Percentiles rank a stretch among this genome's conserved stretches.
phyloP scores from a whole-genome alignment of 257 asterid genomes.

The Ophiorrhiza pumila region DNA sequence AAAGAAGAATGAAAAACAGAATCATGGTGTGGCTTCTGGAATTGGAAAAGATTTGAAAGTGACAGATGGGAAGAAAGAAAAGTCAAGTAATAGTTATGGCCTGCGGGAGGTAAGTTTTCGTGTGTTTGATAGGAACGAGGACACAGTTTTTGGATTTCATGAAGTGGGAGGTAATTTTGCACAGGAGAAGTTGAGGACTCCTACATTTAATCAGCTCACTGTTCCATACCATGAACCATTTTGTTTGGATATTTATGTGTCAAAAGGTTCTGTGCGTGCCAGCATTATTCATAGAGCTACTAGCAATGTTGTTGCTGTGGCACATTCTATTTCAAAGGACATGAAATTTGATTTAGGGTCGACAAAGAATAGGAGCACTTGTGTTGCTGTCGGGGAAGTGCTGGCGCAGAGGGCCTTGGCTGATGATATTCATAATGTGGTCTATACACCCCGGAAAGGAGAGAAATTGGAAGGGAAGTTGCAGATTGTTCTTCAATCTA shows the following conservation, averaged over 20 bases:
- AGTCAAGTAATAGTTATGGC: background rate
- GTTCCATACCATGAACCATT: conserved; percentile 84
- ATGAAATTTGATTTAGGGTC: conserved; percentile 76
- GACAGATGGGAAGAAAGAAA: conserved; percentile 32
- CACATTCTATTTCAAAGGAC: conserved; percentile 87
- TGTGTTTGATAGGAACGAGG: conserved; percentile 15
- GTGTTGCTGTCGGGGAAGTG: conserved; percentile 56
- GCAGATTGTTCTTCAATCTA: conserved; percentile 59
- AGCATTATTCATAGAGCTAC: conserved; percentile 80
- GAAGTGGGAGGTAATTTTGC: conserved; percentile 26
- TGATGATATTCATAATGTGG: conserved; percentile 74
- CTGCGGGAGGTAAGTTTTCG: background rate
- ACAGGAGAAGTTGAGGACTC: conserved; percentile 47
- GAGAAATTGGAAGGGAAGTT: conserved; percentile 73
- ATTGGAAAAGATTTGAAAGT: conserved; percentile 25
- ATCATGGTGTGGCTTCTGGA: conserved; percentile 2
- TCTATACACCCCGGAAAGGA: conserved; percentile 70
- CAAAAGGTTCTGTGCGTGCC: conserved; percentile 75
- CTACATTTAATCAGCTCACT: conserved; percentile 72
- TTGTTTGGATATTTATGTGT: conserved; percentile 68
- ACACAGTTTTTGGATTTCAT: conserved; percentile 19
- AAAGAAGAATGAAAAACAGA: conserved; percentile 27
- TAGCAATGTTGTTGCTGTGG: conserved; percentile 76
- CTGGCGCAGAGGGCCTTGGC: conserved; percentile 78
- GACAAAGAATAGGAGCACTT: conserved; percentile 60